These are phyloP conservation scores for Pterocarpus santalinus DNA, from an alignment of 306 rosid species.

Conservation along the genomic window DNA sequence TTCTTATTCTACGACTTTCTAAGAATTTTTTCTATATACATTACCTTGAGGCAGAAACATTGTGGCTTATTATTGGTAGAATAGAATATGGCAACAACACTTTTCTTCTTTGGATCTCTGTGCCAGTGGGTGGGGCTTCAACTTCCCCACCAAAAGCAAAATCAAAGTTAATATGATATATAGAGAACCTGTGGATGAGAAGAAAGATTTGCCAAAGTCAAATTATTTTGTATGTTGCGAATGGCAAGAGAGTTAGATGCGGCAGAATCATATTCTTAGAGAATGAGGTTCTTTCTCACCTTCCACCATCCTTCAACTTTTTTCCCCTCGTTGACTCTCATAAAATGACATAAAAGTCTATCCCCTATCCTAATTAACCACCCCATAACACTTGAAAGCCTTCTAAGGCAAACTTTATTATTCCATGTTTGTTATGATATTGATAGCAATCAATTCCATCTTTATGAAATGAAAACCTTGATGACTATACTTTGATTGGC, in stretches of 20 bases:
- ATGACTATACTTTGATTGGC: constrained; percentile 33
- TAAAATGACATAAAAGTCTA: constrained; percentile 47
- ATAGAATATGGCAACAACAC: constrained; percentile 52
- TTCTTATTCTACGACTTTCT: too few relatives aligned
- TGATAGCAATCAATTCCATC: constrained; percentile 42
- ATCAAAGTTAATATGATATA: constrained; percentile 48
- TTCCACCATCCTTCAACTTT: constrained; percentile 59
- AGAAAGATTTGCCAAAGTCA: constrained; percentile 54
- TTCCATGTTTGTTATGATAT: constrained; percentile 48
- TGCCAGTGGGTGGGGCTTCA: constrained; percentile 59
- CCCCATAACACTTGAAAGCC: constrained; percentile 27
- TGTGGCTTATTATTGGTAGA: constrained; percentile 50
- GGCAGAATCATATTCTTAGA: constrained; percentile 61
- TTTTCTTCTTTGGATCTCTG: constrained; percentile 46
- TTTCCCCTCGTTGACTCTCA: constrained; percentile 63
- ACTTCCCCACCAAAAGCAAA: constrained; percentile 48
- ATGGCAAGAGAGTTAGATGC: constrained; percentile 60
- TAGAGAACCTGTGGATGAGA: constrained; percentile 55
- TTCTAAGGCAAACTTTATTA: constrained; percentile 54
- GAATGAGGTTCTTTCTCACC: constrained; percentile 62
- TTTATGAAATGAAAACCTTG: constrained; percentile 42
- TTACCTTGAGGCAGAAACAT: constrained; percentile 37
- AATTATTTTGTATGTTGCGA: constrained; percentile 57
- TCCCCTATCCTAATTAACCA: not conserved
- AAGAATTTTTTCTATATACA: not conserved